These are phyloP conservation scores for Coniochaeta sp. DNA, from an alignment of 2,329 filamentous ascomycete genomes.

Conservation along the genomic window DNA sequence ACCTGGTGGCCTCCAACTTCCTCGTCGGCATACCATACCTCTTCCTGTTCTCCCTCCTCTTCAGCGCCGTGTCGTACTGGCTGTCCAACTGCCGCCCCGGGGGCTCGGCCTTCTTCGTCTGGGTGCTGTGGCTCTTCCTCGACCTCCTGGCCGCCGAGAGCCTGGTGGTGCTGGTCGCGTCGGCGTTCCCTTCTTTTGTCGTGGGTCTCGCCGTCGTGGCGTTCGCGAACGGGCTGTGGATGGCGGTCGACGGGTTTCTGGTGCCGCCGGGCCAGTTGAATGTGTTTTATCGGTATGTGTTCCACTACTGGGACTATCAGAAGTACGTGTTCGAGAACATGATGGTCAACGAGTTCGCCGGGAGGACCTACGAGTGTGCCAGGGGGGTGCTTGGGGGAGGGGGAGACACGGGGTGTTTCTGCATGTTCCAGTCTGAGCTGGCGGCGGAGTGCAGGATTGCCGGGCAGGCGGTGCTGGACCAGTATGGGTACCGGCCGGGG, in stretches of 20 bases:
- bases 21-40: conserved; percentile 75
- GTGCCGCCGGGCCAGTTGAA: conserved; percentile 68
- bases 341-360: conserved; percentile 82
- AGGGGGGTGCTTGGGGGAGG: conserved; percentile 16
- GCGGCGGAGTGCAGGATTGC: conserved; percentile 60
- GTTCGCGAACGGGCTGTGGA: conserved; percentile 86
- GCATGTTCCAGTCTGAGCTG: conserved; percentile 63
- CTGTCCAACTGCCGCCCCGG: conserved; percentile 66
- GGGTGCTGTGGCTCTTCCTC: conserved; percentile 78
- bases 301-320: conserved; percentile 86
- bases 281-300: conserved; percentile 78
- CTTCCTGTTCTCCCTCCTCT: conserved; percentile 69
- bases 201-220: conserved; percentile 71
- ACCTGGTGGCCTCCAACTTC: conserved; percentile 74
- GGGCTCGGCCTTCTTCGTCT: conserved; percentile 63
- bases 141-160: conserved; percentile 77
- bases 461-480: conserved; percentile 61
- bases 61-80: conserved; percentile 73
- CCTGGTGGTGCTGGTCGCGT: conserved; percentile 69
- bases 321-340: conserved; percentile 83
- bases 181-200: conserved; percentile 72
- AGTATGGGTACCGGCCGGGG: conserved; percentile 62
- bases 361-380: conserved; percentile 56
- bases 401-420: conserved; percentile 53
- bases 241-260: conserved; percentile 78